Percentiles rank a stretch among this genome's conserved stretches.
phyloP scores from a whole-genome alignment of 441 rosid genomes.

The Viola pubescens region DNA sequence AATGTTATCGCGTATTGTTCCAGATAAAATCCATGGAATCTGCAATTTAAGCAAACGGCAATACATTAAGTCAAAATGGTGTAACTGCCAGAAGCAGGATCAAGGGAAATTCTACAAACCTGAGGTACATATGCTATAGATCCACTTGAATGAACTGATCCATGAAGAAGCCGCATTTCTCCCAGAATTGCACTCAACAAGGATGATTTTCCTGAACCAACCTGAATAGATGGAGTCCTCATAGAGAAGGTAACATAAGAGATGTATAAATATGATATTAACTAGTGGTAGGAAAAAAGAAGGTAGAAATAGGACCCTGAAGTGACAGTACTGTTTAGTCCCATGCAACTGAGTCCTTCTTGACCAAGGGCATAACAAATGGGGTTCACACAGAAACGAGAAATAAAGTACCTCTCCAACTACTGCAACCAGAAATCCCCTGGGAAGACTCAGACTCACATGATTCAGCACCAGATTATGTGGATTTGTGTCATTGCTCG shows the following conservation, averaged over 20 bases:
- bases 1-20: slow-evolving; percentile 77
- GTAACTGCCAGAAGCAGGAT: slow-evolving; percentile 12
- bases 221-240: slow-evolving; percentile 42
- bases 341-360: too few species aligned
- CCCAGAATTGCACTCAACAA: slow-evolving; percentile 66
- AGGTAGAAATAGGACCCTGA: too few species aligned
- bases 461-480: slow-evolving; percentile 47
- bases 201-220: slow-evolving; percentile 96
- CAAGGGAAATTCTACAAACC: slow-evolving; percentile 37
- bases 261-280: slow-evolving; percentile 4
- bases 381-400: too few species aligned
- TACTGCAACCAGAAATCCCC: slow-evolving; percentile 60
- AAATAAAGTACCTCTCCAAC: slow-evolving; percentile 64
- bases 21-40: slow-evolving; percentile 96
- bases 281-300: neutral
- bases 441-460: slow-evolving; percentile 54
- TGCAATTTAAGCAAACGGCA: slow-evolving; percentile 24
- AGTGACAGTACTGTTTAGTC: too few species aligned
- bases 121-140: slow-evolving; percentile 84
- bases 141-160: slow-evolving; percentile 51
- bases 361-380: too few species aligned
- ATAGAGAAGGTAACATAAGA: slow-evolving; percentile 9
- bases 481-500: slow-evolving; percentile 36
- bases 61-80: slow-evolving; percentile 17
- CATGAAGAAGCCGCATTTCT: slow-evolving; percentile 58